Evolutionary conservation across 164 flowering plant genomes (phyloP).

Genomic region (Vitis labrusca): DNA sequence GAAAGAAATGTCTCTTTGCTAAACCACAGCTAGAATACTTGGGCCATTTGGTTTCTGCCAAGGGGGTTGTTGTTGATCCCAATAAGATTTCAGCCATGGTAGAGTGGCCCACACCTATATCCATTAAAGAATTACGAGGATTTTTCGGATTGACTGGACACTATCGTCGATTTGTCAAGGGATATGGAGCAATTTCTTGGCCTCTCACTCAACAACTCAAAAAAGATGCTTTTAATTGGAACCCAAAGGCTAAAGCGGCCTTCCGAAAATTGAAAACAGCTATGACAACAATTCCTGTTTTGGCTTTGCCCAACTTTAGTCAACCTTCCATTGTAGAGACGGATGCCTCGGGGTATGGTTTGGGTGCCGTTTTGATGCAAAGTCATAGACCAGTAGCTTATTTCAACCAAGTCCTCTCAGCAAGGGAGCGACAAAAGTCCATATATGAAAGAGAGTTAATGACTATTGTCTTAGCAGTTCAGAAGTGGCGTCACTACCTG

Average conservation of each 20-base stretch:
- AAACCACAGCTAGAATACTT: neutral
- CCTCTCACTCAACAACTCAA: neutral
- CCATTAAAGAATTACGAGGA: no score
- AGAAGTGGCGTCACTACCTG: no score
- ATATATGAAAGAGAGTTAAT: neutral
- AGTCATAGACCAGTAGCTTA: neutral
- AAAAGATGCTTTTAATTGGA: slow-evolving; percentile 8
- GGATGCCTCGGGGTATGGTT: neutral
- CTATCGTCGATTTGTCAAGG: no score
- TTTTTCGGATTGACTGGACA: no score
- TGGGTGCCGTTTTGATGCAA: slow-evolving; percentile 9
- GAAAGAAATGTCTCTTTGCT: neutral
- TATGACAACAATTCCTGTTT: neutral
- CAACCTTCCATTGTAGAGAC: neutral
- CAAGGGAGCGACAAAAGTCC: neutral
- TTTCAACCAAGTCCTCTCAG: neutral
- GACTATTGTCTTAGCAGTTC: neutral
- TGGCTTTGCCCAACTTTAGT: slow-evolving; percentile 4
- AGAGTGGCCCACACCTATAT: neutral
- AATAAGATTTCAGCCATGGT: neutral
- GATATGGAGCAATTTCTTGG: neutral
- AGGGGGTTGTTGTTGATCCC: neutral
- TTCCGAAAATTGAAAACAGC: neutral
- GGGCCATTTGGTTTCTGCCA: neutral
- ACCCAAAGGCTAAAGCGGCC: neutral